Evolutionary conservation across 2,329 filamentous ascomycete genomes (phyloP), one percentile per base, ranked within the genome.

Genomic region (Colletotrichum nymphaeae): DNA sequence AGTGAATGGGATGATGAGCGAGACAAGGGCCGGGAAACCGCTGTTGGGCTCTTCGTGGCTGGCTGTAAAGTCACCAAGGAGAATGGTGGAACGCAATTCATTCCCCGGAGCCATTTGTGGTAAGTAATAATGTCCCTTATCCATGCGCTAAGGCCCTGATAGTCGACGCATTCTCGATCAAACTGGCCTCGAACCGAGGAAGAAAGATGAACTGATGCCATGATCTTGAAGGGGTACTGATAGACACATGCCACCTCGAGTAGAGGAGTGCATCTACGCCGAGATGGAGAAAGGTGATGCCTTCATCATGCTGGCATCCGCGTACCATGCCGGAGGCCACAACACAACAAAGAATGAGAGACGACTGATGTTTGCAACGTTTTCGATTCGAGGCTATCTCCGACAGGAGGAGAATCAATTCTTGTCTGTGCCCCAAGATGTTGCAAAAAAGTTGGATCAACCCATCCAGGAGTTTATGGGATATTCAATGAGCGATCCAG

Each of bases 81-180:
- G 37, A 80, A 80, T 55, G 79, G 79, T 9, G 79, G 79, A 0
- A 81, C 79, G 2, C 76, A 78, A 28, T 76, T 81, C 68, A 80
- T 80, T 5, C 79, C 79, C 12, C 77, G 78, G 4, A 79, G 77
- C 66, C 77, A 80, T 74, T 70, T 75, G 55, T 80, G 67, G 77
- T 76, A 64, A 49, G 32, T 42, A 2, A 62, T 68, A 24, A 68
- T 42, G 14, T 42, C 37, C 37, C 37, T 12, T 42, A 42, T 19
- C 37, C 35, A 42, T 16, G 35, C 35, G 35, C 35, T 42, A 42
- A 5, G 35, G 35, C 35, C 14, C 35, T 42, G 12, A 16, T 42
- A 42, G 35, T 42, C 14, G 35, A 42, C 37, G 37, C 16, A 14
- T 12, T 42, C 37, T 42, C 37, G 37, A 14, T 42, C 11, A 6